Evolutionary conservation across 1,284 basidiomycete genomes (phyloP).

Genomic region (Kalmanozyma brasiliensis): DNA sequence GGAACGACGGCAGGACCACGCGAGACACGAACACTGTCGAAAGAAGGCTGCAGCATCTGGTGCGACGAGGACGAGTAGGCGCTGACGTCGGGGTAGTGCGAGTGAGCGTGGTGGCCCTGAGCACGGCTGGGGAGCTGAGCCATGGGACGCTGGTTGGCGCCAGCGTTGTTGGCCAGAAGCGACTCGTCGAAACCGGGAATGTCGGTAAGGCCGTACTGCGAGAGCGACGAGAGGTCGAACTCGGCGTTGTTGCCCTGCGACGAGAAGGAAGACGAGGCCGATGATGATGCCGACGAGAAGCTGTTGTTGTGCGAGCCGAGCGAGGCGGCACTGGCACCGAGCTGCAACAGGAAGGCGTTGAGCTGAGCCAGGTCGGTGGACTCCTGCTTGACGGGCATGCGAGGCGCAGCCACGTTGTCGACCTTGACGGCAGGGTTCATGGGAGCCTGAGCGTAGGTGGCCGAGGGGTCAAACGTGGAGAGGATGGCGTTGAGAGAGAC

Average conservation of each 20-base stretch:
- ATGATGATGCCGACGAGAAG: conserved; percentile 28
- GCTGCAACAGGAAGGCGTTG: conserved; percentile 66
- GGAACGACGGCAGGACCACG: conserved; percentile 52
- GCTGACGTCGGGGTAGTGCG: conserved; percentile 25
- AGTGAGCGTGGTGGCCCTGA: conserved; percentile 15
- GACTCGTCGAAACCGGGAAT: conserved; percentile 63
- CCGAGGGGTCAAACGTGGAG: conserved; percentile 33
- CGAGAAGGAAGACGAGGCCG: conserved; percentile 35
- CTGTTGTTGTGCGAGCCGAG: conserved; percentile 39
- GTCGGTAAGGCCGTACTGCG: conserved; percentile 52
- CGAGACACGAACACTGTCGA: conserved; percentile 49
- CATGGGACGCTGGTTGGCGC: conserved; percentile 33
- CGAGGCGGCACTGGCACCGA: conserved; percentile 63
- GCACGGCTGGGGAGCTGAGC: conserved; percentile 54
- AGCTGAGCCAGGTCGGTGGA: conserved; percentile 67
- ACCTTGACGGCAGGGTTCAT: conserved; percentile 23
- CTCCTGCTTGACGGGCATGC: conserved; percentile 69
- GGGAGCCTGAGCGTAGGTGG: conserved; percentile 15
- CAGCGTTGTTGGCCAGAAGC: conserved; percentile 23
- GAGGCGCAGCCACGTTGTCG: conserved; percentile 9
- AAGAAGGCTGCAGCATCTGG: conserved; percentile 38
- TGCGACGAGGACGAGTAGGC: conserved; percentile 22
- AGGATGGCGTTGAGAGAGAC: conserved; percentile 53
- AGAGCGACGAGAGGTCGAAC: conserved; percentile 55
- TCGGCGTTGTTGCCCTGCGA: conserved; percentile 35